Evolutionary conservation across 345 rosid species (phyloP), one percentile per base, ranked within the genome.

Genomic region (Eucalyptus dawsonii): DNA sequence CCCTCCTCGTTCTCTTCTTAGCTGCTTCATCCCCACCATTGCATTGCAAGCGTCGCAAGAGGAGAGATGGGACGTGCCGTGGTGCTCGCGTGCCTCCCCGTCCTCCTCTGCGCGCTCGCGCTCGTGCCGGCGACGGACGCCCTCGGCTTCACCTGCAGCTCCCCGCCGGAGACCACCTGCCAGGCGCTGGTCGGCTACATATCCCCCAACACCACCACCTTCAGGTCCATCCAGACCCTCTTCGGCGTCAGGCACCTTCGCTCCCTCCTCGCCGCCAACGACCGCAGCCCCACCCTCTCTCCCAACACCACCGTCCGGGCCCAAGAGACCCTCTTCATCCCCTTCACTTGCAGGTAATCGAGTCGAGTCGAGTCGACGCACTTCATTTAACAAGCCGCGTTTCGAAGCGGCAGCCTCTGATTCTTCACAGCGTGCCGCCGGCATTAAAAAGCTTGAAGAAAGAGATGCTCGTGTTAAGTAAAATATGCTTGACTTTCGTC

Each of bases 181-280:
- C 88, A 31, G 25, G 90, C 95, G 40, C 92, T 95, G 86, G 92
- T 95, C 15, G 98, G 95, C 88, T 96, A 92, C 93, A 89, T 87
- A 24, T 54, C 91, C 90, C 93, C 91, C 72, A 94, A 94, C 93
- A 76, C 91, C 81, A 94, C 97, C 87, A 91, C 95, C 86, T 81
- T 94, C 44, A 51, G 72, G 89, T 87, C 85, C 50, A 92, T 96
- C 86, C 91, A 92, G 54, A 47, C 92, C 88, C 95, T 94, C 87
- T 96, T 96, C 92, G 88, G 91, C 49, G 90, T 96, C 88, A 88
- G 56, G 88, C 86, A 91, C 83, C 90, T 93, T 86, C 89, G 53
- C 34, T 91, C 94, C 45, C 90, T 96, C 88, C 92, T 96, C 86
- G 97, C 92, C 86, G 97, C 94, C 65, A 96, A 96, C 91, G 88